These are phyloP conservation scores for Globisporangium sylvaticum DNA, from an alignment of 352 stramenopile genomes.

Conservation along the genomic window DNA sequence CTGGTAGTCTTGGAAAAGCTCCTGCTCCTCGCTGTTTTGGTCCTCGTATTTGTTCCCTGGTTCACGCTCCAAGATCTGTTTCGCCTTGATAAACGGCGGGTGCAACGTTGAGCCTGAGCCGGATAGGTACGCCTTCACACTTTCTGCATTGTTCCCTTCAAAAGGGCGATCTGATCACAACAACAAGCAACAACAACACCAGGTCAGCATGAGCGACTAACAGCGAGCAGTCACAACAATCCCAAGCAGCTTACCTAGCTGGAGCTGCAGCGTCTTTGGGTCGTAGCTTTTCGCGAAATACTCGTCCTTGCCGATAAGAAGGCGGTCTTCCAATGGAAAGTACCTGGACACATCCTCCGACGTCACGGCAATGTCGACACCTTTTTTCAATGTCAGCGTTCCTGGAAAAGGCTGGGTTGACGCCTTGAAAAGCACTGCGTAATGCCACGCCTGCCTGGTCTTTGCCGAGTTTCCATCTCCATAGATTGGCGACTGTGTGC, in stretches of 20 bases:
- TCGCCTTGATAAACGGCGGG: slow-evolving; percentile 60
- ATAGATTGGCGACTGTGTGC: slow-evolving; percentile 18
- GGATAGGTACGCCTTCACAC: slow-evolving; percentile 47
- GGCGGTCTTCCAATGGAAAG: slow-evolving; percentile 53
- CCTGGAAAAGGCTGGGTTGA: slow-evolving; percentile 50
- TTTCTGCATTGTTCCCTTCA: slow-evolving; percentile 35
- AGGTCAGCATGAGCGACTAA: background rate
- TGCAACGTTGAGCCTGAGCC: slow-evolving; percentile 35
- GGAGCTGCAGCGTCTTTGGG: slow-evolving; percentile 30
- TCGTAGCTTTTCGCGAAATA: slow-evolving; percentile 53
- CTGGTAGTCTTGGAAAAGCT: slow-evolving; percentile 85
- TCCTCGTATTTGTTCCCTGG: slow-evolving; percentile 85
- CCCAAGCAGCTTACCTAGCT: slow-evolving; percentile 27
- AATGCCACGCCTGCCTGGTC: slow-evolving; percentile 59
- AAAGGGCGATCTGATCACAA: slow-evolving; percentile 51
- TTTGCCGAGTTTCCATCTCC: slow-evolving; percentile 24
- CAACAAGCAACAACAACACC: slow-evolving; percentile 1
- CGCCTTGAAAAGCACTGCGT: slow-evolving; percentile 67
- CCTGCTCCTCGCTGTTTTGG: slow-evolving; percentile 72
- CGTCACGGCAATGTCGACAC: slow-evolving; percentile 24
- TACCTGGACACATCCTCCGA: slow-evolving; percentile 52
- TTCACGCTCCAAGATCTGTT: slow-evolving; percentile 65
- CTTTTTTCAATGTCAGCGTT: slow-evolving; percentile 37
- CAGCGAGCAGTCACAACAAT: background rate
- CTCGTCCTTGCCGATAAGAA: slow-evolving; percentile 53